Conservation (phyloP, 2,329 filamentous ascomycete genomes). For the Graphiopsis chlorocephala region DNA sequence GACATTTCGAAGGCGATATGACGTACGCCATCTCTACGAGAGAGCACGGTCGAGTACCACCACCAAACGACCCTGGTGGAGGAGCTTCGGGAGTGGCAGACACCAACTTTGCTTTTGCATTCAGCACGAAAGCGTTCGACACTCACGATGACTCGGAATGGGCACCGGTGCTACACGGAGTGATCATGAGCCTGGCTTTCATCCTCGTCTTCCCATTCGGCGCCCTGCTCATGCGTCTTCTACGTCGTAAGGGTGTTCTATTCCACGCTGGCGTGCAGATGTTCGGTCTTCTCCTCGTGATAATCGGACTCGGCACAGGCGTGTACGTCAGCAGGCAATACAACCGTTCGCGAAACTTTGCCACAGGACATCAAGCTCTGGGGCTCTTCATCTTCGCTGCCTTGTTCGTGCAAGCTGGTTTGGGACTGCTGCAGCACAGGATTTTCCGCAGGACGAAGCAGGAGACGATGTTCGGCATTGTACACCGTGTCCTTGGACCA, state of each 20-base stretch:
- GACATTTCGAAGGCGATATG: constrained; percentile 41
- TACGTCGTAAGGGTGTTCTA: constrained; percentile 34
- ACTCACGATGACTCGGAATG: constrained; percentile 27
- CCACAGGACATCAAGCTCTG: constrained; percentile 54
- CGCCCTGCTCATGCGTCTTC: constrained; percentile 36
- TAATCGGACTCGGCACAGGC: constrained; percentile 40
- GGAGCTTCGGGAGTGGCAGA: constrained; percentile 31
- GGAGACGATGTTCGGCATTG: constrained; percentile 50
- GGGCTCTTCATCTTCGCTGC: constrained; percentile 56
- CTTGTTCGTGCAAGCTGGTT: constrained; percentile 51
- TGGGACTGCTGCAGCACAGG: constrained; percentile 57
- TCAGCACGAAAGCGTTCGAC: constrained; percentile 22
- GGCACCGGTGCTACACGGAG: constrained; percentile 27
- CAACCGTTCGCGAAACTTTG: constrained; percentile 25
- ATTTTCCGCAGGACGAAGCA: constrained; percentile 45
- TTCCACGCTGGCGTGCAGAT: constrained; percentile 42
- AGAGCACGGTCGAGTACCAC: constrained; percentile 9
- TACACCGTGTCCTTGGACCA: constrained; percentile 61
- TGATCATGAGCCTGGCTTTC: constrained; percentile 36
- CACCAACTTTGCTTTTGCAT: constrained; percentile 21
- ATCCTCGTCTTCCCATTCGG: constrained; percentile 37
- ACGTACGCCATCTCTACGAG: constrained; percentile 28
- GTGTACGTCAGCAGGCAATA: constrained; percentile 39
- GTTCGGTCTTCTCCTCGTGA: constrained; percentile 36
- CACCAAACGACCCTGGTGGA: constrained; percentile 22